Evolutionary conservation across 345 rosid species (phyloP).

Genomic region (Gossypium australe): DNA sequence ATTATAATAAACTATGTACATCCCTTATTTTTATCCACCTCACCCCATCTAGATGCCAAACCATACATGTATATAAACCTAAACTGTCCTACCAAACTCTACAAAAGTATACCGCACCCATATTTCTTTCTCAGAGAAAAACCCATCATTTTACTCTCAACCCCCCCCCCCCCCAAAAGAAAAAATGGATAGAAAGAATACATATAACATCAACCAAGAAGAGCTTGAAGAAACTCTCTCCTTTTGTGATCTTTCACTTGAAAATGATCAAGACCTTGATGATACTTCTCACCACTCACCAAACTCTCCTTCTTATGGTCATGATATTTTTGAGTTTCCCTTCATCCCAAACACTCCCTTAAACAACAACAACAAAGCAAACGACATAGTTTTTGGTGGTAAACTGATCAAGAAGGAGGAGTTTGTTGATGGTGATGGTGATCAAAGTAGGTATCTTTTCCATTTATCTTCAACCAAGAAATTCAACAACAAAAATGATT

Average conservation of each 20-base stretch:
- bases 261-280: conserved; percentile 1
- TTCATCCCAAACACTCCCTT: background rate
- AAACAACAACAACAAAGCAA: background rate
- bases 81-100: background rate
- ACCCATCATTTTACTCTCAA: background rate
- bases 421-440: too few relatives aligned
- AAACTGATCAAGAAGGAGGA: background rate
- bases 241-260: conserved; percentile 20
- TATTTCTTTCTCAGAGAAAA: background rate
- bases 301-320: background rate
- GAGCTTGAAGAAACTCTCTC: conserved; percentile 29
- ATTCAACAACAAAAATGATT: background rate
- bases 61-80: background rate
- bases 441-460: background rate
- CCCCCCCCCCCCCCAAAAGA: background rate
- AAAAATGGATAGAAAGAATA: background rate
- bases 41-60: background rate
- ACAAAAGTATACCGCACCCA: background rate
- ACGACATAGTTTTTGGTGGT: conserved; percentile 24
- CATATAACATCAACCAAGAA: background rate
- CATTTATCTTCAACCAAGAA: background rate
- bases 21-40: background rate
- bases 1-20: background rate
- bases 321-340: conserved; percentile 25
- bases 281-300: background rate